Evolutionary conservation across 306 rosid species (phyloP).

Genomic region (Lotus japonicus): DNA sequence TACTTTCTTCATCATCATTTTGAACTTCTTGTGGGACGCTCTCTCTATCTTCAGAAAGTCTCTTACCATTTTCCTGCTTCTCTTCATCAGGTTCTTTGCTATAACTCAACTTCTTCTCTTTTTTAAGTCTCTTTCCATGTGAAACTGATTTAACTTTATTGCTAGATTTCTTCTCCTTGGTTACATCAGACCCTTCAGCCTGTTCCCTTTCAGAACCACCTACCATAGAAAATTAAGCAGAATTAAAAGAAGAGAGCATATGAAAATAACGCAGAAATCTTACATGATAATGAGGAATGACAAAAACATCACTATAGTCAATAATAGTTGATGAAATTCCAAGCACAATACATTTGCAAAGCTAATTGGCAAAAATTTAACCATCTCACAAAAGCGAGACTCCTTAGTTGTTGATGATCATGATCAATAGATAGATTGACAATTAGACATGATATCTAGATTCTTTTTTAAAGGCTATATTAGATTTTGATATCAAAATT

Average conservation of each 20-base stretch:
- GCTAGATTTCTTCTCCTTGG: slow-evolving; percentile 46
- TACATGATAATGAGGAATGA: not conserved
- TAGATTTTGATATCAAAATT: not conserved
- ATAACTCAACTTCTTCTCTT: slow-evolving; percentile 24
- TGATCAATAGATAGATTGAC: too few relatives aligned
- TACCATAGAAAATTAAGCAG: slow-evolving; percentile 28
- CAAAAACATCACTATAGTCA: not conserved
- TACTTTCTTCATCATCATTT: slow-evolving; percentile 36
- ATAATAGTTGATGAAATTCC: not conserved
- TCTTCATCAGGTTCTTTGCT: slow-evolving; percentile 38
- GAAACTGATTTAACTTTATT: slow-evolving; percentile 42
- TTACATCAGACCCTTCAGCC: slow-evolving; percentile 38
- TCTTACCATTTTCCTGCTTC: slow-evolving; percentile 33
- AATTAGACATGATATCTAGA: too few relatives aligned
- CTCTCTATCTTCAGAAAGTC: slow-evolving; percentile 34
- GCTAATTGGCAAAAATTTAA: not conserved
- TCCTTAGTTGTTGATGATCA: not conserved
- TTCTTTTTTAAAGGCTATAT: not conserved
- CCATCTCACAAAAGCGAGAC: not conserved
- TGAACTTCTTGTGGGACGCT: slow-evolving; percentile 30
- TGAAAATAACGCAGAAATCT: not conserved
- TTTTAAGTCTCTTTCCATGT: slow-evolving; percentile 34
- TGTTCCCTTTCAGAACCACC: slow-evolving; percentile 60
- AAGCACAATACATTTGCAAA: not conserved
- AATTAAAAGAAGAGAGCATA: not conserved